Evolutionary conservation across 768 basidiomycete genomes (phyloP), one percentile per base, ranked within the genome.

Genomic region (Amanita inopinata): DNA sequence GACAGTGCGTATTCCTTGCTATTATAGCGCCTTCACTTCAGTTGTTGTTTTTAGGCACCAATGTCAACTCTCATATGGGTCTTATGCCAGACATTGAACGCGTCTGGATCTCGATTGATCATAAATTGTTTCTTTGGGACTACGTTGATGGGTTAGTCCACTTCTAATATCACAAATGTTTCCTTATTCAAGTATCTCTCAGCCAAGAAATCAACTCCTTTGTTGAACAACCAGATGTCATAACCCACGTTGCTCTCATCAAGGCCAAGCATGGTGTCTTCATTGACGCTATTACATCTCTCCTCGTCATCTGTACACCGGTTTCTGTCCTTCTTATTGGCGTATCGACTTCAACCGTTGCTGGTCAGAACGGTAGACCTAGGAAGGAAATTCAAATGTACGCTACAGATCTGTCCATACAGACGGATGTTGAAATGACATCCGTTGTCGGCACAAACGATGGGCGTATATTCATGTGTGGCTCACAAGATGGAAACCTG

Each of bases 121-220:
- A 92, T 60, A 88, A 89, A 53, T 69, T 99, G 24, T 88, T 96
- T 54, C 66, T 99, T 17, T 98, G 96, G 96, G 91, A 99, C 61
- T 99, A 96, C 58, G 66, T 80, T 25, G 87, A 94, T 51, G 89
- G 91, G 93, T 94, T 51, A 43, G 83, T 67, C 31, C 11, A 34
- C 38, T 20, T 28, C 10, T 37, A 22, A 24, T 30, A 31, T 28
- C 24, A 30, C 19, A 34, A 30, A 12, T n/a, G 19, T 3, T 30
- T 40, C 9, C 39, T 32, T 17, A 40, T 31, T 44, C 18, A 43
- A 17, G 24, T 45, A 43, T 33, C 49, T 44, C 27, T 7, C 50
- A 85, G 91, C n/a, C 81, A 86, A 60, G 89, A 92, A 58, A 81
- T 96, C 50, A 83, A 75, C 50, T 88, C 88, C n/a, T 94, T 86